Base-by-base conservation (phyloP, 768 basidiomycete genomes). In the Suillus luteus region DNA sequence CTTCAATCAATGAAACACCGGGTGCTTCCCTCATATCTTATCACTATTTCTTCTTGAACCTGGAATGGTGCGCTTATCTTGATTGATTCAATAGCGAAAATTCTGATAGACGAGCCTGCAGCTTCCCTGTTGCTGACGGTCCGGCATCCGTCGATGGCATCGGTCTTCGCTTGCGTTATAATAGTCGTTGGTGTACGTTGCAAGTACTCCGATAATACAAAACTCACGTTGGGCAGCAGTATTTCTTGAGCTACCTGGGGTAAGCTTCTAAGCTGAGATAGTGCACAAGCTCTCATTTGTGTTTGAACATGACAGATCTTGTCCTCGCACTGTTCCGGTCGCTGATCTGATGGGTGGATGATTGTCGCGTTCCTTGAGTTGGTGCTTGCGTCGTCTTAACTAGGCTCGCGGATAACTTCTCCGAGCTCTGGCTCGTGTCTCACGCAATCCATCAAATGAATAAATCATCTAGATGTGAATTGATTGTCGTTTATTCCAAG, bases 31-130 rank as follows among this genome's bases (percentile, higher is more conserved):
- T 40, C 10, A 12, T 58, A 27, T 41, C 40, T 40, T 55, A 35
- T 37, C 54, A 37, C 11, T 19, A 33, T 33, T 37, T 57, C 55
- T 57, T 57, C 55, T 40, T 17, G 15, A 40, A 40, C 38, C 17
- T 58, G 55, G 55, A 58, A 58, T 58, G 57, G 57, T 58, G 40
- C 10, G 57, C 40, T 58, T 40, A 58, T 58, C 40, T 43, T 41
- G 57, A 58, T 58, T 41, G 40, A 41, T 58, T 58, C 15, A 15
- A 57, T 40, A 5, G 55, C 5, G 5, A 24, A 19, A 51, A 58
- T 40, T 40, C 24, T 58, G 27, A 40, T 57, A 57, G 14, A 40
- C 27, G 55, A 40, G 1, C 9, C 24, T 27, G 5, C 17, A 58
- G 57, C 19, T 57, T 41, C 38, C 55, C 14, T 57, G 37, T 40